Base-by-base conservation (phyloP, 257 asterid genomes). In the Vinca minor region DNA sequence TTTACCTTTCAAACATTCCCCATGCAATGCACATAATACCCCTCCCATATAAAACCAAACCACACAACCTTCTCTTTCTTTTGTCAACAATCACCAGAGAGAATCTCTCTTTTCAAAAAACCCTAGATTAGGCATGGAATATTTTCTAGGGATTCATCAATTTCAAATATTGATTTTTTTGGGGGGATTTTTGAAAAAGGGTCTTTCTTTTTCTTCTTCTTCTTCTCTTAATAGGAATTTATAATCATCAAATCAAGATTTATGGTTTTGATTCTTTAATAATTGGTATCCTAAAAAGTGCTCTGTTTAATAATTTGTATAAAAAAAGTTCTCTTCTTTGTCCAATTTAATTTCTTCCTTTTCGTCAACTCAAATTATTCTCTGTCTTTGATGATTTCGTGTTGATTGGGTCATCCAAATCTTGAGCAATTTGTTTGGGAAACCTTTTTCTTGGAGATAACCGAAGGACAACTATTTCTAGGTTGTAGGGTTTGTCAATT, bases 341-440 rank as follows among this genome's bases (percentile, higher is more conserved):
- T 79, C 52, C 66, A 65, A n/a, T n/a, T n/a, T n/a, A n/a, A n/a
- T 71, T 78, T 29, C 49, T 64, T 67, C 65, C 62, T 57, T 59
- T 75, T 44, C 71, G 74, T 68, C 78, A 65, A 70, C 73, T 80
- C 71, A 54, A 29, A 53, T 28, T 64, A 47, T 68, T 35, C 38
- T 67, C 32, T 67, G 66, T 66, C 72, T 65, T 46, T 60, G 73
- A 66, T 77, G 76, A 73, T 83, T 78, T 73, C 87, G 56, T 81
- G 77, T 69, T 73, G 74, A 81, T 79, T 77, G 80, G 78, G 73
- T 77, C 74, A 68, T 80, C 63, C 77, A 78, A 66, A 34, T 69
- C 78, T 68, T 75, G 50, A 62, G 36, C 42, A 61, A 39, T 26
- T 68, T 52, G 48, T 57, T n/a, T 58, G 32, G 65, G 11, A 23